Conservation (phyloP, 352 stramenopile genomes). For the Globisporangium abappressorium region DNA sequence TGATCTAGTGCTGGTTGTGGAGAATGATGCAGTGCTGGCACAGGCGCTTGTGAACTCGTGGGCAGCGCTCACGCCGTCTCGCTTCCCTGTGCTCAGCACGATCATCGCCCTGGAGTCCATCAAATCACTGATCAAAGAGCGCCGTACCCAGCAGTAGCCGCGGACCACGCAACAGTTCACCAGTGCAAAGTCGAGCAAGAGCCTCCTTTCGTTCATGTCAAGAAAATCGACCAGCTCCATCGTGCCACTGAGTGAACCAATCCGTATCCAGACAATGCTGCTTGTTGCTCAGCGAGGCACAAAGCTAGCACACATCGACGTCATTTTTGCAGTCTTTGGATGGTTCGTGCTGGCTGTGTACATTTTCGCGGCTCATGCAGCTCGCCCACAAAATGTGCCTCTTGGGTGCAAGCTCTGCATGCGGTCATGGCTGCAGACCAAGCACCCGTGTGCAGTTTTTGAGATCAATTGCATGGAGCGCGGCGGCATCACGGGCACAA, state of each 20-base stretch:
- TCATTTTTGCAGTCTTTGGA: slow-evolving; percentile 1
- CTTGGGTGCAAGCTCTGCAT: slow-evolving; percentile 9
- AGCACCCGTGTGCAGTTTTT: background rate
- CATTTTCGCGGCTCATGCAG: background rate
- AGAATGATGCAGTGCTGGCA: background rate
- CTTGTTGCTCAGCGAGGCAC: background rate
- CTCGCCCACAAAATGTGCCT: background rate
- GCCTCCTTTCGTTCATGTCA: background rate
- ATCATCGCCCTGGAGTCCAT: slow-evolving; percentile 8
- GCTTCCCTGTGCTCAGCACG: background rate
- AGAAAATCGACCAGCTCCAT: background rate
- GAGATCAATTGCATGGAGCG: slow-evolving; percentile 8
- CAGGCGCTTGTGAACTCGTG: slow-evolving; percentile 11
- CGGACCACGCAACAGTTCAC: background rate
- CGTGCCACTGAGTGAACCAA: background rate
- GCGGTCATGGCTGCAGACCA: slow-evolving; percentile 3
- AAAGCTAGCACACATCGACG: slow-evolving; percentile 1
- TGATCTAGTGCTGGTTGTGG: slow-evolving; percentile 5
- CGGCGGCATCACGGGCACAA: background rate
- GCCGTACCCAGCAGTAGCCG: background rate
- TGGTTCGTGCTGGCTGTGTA: slow-evolving; percentile 3
- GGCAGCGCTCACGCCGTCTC: background rate
- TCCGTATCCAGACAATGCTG: slow-evolving; percentile 2
- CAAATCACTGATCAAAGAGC: slow-evolving; percentile 10
- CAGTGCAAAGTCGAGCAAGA: background rate